These are phyloP conservation scores for Spergularia azorica DNA, from an alignment of 179 eudicot genomes.

Conservation along the genomic window DNA sequence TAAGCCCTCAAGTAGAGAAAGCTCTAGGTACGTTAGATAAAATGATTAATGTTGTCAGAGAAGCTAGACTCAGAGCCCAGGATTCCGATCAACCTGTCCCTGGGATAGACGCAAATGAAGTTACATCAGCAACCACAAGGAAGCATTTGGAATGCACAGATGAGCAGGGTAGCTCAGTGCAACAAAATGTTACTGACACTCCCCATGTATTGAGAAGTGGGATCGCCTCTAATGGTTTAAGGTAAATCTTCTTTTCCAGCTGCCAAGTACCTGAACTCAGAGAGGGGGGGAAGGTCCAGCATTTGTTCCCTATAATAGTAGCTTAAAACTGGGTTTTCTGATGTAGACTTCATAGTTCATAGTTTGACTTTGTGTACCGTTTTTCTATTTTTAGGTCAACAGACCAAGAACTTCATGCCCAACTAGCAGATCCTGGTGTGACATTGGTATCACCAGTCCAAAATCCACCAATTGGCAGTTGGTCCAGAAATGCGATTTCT, in stretches of 20 bases:
- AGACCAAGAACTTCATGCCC: constrained; percentile 15
- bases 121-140: constrained; percentile 27
- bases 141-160: constrained; percentile 28
- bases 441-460: constrained; percentile 15
- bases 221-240: constrained; percentile 38
- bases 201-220: constrained; percentile 36
- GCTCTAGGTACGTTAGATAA: constrained; percentile 74
- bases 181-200: constrained; percentile 22
- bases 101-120: constrained; percentile 26
- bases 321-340: background rate
- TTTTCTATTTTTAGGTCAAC: constrained; percentile 23
- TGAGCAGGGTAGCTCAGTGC: constrained; percentile 17
- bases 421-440: constrained; percentile 1
- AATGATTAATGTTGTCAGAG: constrained; percentile 50
- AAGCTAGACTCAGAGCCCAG: constrained; percentile 31
- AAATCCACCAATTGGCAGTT: constrained; percentile 26
- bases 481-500: constrained; percentile 23
- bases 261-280: background rate
- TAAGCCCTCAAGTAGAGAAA: constrained; percentile 72
- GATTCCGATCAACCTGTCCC: constrained; percentile 18
- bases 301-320: too few relatives aligned
- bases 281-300: too few relatives aligned
- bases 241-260: constrained; percentile 38
- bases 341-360: background rate
- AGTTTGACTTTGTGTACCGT: background rate